Evolutionary conservation across 495 filamentous ascomycete genomes (phyloP), one percentile per base, ranked within the genome.

Genomic region (Cercophora samala): DNA sequence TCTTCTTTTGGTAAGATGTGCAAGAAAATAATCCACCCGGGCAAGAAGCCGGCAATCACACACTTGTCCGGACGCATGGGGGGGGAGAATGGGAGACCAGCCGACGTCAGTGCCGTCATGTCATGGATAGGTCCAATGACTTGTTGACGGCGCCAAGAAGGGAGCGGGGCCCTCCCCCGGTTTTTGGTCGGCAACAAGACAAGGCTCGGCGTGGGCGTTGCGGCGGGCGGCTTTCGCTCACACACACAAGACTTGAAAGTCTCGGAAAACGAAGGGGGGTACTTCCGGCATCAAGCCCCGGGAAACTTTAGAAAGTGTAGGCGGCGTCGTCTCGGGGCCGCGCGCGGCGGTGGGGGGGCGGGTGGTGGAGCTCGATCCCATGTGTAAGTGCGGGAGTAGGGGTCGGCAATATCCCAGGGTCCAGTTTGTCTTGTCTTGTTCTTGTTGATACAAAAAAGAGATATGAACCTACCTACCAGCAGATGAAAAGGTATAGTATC

Each of bases 81-180:
- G 37, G 21, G n/a, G 32, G n/a, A 29, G 3, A 8, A 8, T 4
- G 26, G 4, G 26, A 5, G 26, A 29, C 26, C 26, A 65, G 22
- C 66, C 66, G 66, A 66, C 54, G 19, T 51, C 19, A 63, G 22
- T 60, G 66, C 62, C 66, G 63, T 68, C 68, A 66, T n/a, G 25
- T 32, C 66, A 15, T 51, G 60, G 37, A 17, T 24, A 19, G 18
- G 32, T 62, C 23, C 25, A 64, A 2, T 46, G 42, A n/a, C 8
- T 11, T 4, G 18, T n/a, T 60, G 61, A 64, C 56, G 61, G 42
- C 68, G 59, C 56, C 63, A 68, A 53, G 58, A 37, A 23, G 29
- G 9, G n/a, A 46, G 26, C 5, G 53, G 42, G 60, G 62, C 21
- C 62, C 32, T 54, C 63, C 64, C 17, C 51, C 19, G 32, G 58